A percentile compares a stretch with the other conserved stretches of the same genome.
Conservation (phyloP, 208 protist species). For the Trypanosoma scelopori region DNA sequence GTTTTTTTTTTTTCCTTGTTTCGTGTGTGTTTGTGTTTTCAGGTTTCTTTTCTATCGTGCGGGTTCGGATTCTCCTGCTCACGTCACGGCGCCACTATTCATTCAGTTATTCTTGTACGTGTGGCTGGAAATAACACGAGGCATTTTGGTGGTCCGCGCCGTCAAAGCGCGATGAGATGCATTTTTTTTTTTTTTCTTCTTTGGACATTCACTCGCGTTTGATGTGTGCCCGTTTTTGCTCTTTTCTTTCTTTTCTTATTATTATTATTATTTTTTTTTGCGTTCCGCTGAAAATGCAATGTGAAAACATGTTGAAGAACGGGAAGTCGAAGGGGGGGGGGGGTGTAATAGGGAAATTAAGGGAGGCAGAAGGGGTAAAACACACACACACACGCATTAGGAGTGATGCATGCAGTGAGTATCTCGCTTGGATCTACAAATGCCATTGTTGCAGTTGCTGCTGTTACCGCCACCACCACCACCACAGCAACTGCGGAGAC, state of each 20-base stretch:
- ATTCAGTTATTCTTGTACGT: too few relatives aligned
- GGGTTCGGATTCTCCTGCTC: too few relatives aligned
- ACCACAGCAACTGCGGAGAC: conserved; percentile 6
- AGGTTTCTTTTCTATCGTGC: too few relatives aligned
- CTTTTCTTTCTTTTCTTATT: not conserved
- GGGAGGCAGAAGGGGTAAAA: not conserved
- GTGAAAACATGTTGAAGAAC: too few relatives aligned
- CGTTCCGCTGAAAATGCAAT: not conserved
- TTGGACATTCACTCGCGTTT: not conserved
- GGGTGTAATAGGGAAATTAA: conserved; percentile 4
- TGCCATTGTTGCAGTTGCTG: conserved; percentile 67
- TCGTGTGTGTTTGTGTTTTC: too few relatives aligned
- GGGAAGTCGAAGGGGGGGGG: too few relatives aligned
- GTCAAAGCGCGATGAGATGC: not conserved
- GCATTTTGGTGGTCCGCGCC: not conserved
- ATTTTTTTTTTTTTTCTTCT: conserved; percentile 15
- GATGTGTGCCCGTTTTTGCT: not conserved
- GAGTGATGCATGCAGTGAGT: conserved; percentile 69
- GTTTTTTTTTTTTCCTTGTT: too few relatives aligned
- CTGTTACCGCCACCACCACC: conserved; percentile 2
- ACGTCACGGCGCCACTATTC: too few relatives aligned
- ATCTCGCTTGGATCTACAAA: conserved; percentile 82
- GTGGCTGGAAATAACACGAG: too few relatives aligned
- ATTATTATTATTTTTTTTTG: conserved; percentile 5
- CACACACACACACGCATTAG: not conserved